Evolutionary conservation across 768 basidiomycete species (phyloP), one percentile per base, ranked within the genome.

Genomic region (Sarcodon sp.): DNA sequence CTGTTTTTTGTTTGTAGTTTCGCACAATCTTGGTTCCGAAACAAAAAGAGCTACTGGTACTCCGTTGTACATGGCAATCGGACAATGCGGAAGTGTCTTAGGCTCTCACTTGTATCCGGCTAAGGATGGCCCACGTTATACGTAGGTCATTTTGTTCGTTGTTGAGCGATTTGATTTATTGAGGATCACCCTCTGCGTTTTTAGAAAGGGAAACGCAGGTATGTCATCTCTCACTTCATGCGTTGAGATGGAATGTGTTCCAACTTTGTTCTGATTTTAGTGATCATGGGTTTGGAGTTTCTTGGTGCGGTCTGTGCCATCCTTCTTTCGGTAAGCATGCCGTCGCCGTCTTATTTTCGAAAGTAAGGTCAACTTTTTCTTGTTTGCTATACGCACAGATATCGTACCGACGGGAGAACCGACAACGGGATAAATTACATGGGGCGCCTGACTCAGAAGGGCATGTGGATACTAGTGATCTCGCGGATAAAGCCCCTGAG

Each of bases 31-130:
- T 6, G 84, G 83, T 3, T 85, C 84, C 0, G 85, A 87, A 55
- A 79, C 80, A 0, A 86, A 87, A 62, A 77, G 75, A 48, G 84
- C 85, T 0, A 76, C 83, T 0, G 84, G 84, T 0, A 80, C 85
- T 33, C 82, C 83, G 7, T 71, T 83, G 64, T 85, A 86, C 58
- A 85, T 85, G 78, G 73, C 81, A 9, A 84, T 87, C 35, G 85
- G 85, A 0, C 85, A 87, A 57, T 77, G 82, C 45, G 85, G 83
- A 10, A 83, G 83, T 51, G 64, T 85, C 43, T 67, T 84, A n/a
- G 84, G 83, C n/a, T 73, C 83, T 0, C 82, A 85, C 50, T 64
- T 87, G 10, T 87, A 77, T 61, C 85, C 83, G 0, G 64, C 70
- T 12, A 68, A 70, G 0, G 76, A 85, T 35, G 75, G 76, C 0